phyloP scores from a whole-genome alignment of 805 yeast species.

The Ogataea pilisensis region DNA sequence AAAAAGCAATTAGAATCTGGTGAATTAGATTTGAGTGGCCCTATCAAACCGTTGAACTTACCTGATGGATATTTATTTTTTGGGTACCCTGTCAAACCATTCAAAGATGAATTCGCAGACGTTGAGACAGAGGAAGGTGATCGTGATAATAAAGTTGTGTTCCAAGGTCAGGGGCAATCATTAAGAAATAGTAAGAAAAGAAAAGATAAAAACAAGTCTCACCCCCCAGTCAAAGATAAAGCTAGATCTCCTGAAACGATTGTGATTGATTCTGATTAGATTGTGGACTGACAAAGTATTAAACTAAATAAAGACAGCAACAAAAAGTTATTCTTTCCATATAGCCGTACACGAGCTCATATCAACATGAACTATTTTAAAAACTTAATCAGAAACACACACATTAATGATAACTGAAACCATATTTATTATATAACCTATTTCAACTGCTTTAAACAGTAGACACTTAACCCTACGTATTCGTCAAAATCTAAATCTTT shows the following conservation, averaged over 20 bases:
- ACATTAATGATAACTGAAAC: no score
- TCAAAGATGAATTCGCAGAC: slow-evolving; percentile 36
- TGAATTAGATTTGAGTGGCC: slow-evolving; percentile 47
- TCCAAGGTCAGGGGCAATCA: slow-evolving; percentile 70
- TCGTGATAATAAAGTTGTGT: slow-evolving; percentile 26
- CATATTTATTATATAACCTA: neutral
- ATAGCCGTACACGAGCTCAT: no score
- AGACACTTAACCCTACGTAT: slow-evolving; percentile 18
- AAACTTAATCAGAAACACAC: no score
- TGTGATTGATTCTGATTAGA: slow-evolving; percentile 58
- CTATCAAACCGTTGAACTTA: slow-evolving; percentile 66
- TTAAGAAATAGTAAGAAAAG: slow-evolving; percentile 57
- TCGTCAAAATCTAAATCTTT: slow-evolving; percentile 16
- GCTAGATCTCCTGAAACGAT: slow-evolving; percentile 74
- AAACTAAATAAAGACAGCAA: no score
- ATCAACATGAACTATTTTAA: no score
- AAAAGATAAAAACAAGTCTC: slow-evolving; percentile 48
- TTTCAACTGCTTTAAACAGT: slow-evolving; percentile 5
- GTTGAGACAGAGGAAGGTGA: slow-evolving; percentile 23
- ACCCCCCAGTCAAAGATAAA: slow-evolving; percentile 56
- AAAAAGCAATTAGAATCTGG: slow-evolving; percentile 3
- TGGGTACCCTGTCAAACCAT: slow-evolving; percentile 77
- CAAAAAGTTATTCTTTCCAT: no score
- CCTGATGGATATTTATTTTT: slow-evolving; percentile 89
- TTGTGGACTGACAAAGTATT: neutral